Percentiles rank a stretch among this genome's conserved stretches.
These are phyloP conservation scores for Lepidium didymum DNA, from an alignment of 345 rosid genomes.

Conservation along the genomic window DNA sequence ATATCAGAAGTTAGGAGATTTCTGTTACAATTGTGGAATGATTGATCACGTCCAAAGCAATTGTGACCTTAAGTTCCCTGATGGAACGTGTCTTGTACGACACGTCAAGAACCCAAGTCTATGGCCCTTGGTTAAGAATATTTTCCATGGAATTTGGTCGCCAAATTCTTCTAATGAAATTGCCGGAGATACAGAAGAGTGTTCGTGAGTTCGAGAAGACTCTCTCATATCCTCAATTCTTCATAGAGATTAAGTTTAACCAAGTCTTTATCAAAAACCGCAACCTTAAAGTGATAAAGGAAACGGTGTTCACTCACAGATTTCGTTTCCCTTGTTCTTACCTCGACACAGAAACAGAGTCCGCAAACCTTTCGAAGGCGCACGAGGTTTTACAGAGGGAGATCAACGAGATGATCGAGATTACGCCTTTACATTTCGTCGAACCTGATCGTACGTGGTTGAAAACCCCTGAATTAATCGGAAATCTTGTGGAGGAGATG, in stretches of 20 bases:
- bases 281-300: neutral
- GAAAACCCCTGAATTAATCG: neutral
- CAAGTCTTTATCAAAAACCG: neutral
- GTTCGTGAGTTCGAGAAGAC: neutral
- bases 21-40: constrained; percentile 22
- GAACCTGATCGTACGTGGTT: neutral
- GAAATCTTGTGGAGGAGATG: neutral
- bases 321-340: constrained; percentile 16
- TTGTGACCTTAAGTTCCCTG: neutral
- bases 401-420: neutral
- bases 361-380: neutral
- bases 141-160: neutral
- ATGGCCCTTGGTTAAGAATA: constrained; percentile 16
- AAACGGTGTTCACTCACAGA: neutral
- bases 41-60: neutral
- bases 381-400: constrained; percentile 1
- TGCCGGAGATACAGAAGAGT: neutral
- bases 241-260: neutral
- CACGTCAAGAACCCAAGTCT: constrained; percentile 5
- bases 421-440: neutral
- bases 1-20: neutral
- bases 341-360: neutral
- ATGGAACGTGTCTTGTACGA: neutral
- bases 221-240: constrained; percentile 9
- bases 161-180: neutral